Evolutionary conservation across 305 asterid species (phyloP), one percentile per base, ranked within the genome.

Genomic region (Andrographis paniculata): DNA sequence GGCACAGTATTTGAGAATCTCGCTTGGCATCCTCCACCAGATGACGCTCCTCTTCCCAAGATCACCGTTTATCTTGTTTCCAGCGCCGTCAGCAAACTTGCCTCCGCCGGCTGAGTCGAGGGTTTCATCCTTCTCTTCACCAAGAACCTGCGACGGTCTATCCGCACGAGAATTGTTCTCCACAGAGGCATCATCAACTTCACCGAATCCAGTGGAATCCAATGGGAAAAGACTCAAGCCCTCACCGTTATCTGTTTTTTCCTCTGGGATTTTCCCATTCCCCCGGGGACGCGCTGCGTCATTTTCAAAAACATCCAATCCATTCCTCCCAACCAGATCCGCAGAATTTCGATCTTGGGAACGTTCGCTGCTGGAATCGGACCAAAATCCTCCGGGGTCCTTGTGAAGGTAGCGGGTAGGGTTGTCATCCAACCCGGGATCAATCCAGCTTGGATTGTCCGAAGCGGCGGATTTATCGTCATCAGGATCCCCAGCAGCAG

Each of bases 21-120:
- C 95, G 58, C 82, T 69, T 9, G 96, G 95, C 63, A 77, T 68
- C 93, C 80, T 91, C 96, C 98, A 91, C 98, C 95, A 82, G 19
- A 80, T 78, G 20, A 80, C 17, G 56, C 77, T 57, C 60, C 64
- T 74, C 79, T 66, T 82, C 55, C 64, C 78, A 47, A 60, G 33
- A 68, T 69, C 71, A 23, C 80, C 73, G 10, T 51, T 50, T 37
- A 47, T 35, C 53, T 68, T 49, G 31, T 35, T 44, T 55, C 58
- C 69, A 17, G 13, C 47, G 16, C 64, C 68, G 37, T 19, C 54
- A 14, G 28, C 44, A 42, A 42, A 60, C 21, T 60, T 62, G 9
- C 60, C 64, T 27, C 51, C 76, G 51, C 60, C 44, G 44, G 13
- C 79, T 50, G 17, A 43, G 41, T 24, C 47, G 60, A 45, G 64